Evolutionary conservation across 345 rosid genomes (phyloP).

Genomic region (Eucalyptus sideroxylon): DNA sequence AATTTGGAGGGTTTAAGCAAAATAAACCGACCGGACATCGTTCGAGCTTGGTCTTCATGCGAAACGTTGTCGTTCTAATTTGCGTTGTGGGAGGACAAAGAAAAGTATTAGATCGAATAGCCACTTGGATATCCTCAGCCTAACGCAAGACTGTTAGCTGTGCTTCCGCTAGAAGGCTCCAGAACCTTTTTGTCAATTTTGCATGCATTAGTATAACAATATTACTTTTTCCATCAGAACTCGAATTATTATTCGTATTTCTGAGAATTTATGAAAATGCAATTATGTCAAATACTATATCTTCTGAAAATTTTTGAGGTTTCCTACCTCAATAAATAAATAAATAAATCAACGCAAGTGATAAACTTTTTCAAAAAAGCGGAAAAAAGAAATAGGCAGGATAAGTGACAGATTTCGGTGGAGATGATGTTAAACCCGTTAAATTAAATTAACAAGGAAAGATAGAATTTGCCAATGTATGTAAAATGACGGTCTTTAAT

Average conservation of each 20-base stretch:
- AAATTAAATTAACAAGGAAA: background rate
- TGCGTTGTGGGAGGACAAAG: background rate
- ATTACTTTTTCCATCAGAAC: background rate
- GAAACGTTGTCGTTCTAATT: background rate
- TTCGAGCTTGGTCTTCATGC: background rate
- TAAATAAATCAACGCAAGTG: accelerated
- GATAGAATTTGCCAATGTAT: background rate
- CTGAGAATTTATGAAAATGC: background rate
- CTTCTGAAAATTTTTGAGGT: background rate
- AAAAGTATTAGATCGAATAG: background rate
- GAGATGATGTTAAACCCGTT: accelerated
- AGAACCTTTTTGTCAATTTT: background rate
- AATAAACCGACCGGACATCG: background rate
- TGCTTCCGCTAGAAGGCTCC: background rate
- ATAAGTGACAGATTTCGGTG: background rate
- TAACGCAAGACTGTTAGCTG: background rate
- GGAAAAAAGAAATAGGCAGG: accelerated
- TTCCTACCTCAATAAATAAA: background rate
- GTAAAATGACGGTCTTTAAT: background rate
- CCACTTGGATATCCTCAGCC: background rate
- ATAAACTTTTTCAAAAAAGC: accelerated
- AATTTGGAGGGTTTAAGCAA: background rate
- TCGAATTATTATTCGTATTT: background rate
- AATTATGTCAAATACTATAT: background rate
- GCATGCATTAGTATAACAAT: background rate